Evolutionary conservation across 2,329 filamentous ascomycete species (phyloP).

Genomic region (Penicillium sclerotigenum): DNA sequence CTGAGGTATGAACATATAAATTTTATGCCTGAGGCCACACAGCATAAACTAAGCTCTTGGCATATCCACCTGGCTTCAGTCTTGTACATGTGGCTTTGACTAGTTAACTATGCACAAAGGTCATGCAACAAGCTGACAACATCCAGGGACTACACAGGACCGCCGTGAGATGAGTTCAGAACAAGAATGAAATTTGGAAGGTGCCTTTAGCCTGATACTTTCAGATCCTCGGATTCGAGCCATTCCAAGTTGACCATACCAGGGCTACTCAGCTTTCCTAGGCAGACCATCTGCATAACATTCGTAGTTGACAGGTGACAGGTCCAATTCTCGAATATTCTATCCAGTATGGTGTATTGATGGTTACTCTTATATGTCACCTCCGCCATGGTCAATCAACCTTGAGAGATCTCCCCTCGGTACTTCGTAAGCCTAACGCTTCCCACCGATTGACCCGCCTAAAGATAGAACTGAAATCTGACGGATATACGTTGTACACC

Average conservation of each 20-base stretch:
- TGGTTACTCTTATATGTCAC: background rate
- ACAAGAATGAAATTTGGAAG: background rate
- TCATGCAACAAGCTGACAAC: background rate
- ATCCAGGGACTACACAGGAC: background rate
- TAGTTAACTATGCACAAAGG: background rate
- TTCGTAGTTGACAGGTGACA: background rate
- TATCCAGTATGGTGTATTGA: background rate
- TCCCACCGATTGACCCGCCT: background rate
- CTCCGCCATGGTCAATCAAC: background rate
- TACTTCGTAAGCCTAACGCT: background rate
- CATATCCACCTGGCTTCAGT: background rate
- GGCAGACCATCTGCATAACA: background rate
- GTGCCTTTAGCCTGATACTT: background rate
- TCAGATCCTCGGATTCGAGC: background rate
- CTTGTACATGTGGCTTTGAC: background rate
- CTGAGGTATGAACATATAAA: slow-evolving; percentile 14
- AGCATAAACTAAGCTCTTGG: background rate
- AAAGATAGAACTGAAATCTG: background rate
- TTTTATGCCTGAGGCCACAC: background rate
- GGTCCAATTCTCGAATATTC: background rate
- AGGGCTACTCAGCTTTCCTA: background rate
- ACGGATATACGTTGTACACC: background rate
- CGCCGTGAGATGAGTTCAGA: background rate
- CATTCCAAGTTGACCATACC: background rate
- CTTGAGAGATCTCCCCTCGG: background rate